These are phyloP conservation scores for Cryptosporidium xiaoi DNA, from an alignment of 169 alveolate genomes.

Conservation along the genomic window DNA sequence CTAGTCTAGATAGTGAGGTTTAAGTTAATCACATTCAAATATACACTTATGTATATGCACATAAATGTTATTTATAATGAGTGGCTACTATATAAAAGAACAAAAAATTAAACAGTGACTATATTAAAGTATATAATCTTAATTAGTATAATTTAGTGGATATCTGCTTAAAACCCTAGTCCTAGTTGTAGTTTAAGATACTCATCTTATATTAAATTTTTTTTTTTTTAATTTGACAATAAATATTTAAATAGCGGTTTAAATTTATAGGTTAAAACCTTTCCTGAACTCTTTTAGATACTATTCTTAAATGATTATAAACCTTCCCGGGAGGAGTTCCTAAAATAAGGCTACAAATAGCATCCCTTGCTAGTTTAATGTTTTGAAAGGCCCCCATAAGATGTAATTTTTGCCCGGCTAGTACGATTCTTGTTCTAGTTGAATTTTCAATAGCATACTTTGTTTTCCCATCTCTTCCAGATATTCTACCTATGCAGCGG, in stretches of 20 bases:
- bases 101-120: too few species aligned
- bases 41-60: too few species aligned
- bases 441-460: constrained; percentile 99
- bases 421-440: constrained; percentile 97
- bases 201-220: neutral
- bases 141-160: too few species aligned
- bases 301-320: constrained; percentile 92
- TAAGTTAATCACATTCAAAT: neutral
- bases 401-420: constrained; percentile 83
- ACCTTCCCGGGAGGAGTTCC: constrained; percentile 98
- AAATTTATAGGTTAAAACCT: constrained; percentile 78
- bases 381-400: constrained; percentile 91
- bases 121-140: too few species aligned
- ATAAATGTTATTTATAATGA: too few species aligned
- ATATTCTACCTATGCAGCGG: constrained; percentile 97
- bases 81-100: too few species aligned
- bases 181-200: neutral
- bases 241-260: neutral
- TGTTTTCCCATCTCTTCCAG: constrained; percentile 99
- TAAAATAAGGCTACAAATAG: constrained; percentile 96
- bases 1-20: constrained; percentile 59
- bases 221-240: neutral
- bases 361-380: constrained; percentile 96
- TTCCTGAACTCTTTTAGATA: constrained; percentile 92
- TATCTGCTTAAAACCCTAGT: neutral